Percentiles rank a stretch among this genome's conserved stretches.
Evolutionary conservation across 2,329 filamentous ascomycete species (phyloP).

Genomic region (Dothistroma pini): DNA sequence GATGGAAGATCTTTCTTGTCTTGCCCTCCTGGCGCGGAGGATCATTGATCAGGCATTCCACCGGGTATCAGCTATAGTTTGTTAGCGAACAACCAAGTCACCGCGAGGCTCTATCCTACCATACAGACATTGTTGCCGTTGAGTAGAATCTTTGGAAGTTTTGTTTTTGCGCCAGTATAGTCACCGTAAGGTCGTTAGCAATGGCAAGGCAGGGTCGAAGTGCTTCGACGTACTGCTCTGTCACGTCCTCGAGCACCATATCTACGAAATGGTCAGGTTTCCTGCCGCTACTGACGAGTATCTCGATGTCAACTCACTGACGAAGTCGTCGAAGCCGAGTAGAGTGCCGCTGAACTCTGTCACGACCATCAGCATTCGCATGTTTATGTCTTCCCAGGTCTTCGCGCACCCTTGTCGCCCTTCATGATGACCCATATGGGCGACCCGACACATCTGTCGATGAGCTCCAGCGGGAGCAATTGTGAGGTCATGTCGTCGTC

Average conservation of each 20-base stretch:
- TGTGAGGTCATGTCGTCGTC: constrained; percentile 28
- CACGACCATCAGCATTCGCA: constrained; percentile 6
- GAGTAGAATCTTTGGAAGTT: constrained; percentile 88
- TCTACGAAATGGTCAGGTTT: constrained; percentile 52
- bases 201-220: neutral
- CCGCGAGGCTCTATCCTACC: constrained; percentile 55
- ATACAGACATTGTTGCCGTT: constrained; percentile 99
- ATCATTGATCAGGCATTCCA: constrained; percentile 9
- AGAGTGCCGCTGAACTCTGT: constrained; percentile 93
- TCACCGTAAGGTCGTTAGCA: constrained; percentile 57
- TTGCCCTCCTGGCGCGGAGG: neutral
- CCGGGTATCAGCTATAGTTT: constrained; percentile 8
- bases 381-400: neutral
- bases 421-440: constrained; percentile 99
- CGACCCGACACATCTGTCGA: constrained; percentile 97
- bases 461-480: constrained; percentile 64
- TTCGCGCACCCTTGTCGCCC: constrained; percentile 79
- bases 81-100: neutral
- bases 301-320: constrained; percentile 70
- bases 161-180: constrained; percentile 78
- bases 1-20: neutral
- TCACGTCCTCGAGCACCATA: constrained; percentile 97
- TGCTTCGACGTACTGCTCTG: constrained; percentile 69
- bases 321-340: constrained; percentile 97
- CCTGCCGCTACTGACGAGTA: constrained; percentile 9